These are phyloP conservation scores for Diplodia corticola DNA, from an alignment of 2,329 filamentous ascomycete genomes.

Conservation along the genomic window DNA sequence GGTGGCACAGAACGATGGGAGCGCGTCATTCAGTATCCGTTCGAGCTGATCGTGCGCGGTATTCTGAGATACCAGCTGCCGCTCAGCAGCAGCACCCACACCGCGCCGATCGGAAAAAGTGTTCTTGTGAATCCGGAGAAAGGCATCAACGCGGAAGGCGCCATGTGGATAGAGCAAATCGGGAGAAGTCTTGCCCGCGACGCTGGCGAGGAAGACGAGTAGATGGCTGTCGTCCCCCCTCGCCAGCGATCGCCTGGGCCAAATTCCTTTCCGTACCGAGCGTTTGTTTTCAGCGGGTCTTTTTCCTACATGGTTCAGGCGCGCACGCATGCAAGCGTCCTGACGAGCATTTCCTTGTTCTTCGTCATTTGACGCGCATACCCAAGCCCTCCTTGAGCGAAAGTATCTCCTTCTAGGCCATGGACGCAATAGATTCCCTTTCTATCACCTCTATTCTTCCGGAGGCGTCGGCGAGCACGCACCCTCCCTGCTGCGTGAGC, in stretches of 20 bases:
- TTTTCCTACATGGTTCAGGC: neutral
- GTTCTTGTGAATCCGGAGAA: slow-evolving; percentile 28
- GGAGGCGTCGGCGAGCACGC: neutral
- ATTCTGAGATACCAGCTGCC: slow-evolving; percentile 79
- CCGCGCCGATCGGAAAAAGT: slow-evolving; percentile 50
- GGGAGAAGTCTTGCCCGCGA: neutral
- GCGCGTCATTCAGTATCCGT: slow-evolving; percentile 83
- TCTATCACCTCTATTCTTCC: neutral
- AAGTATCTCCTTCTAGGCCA: neutral
- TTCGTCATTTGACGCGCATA: slow-evolving; percentile 16
- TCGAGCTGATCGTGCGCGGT: slow-evolving; percentile 88
- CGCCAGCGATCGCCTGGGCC: neutral
- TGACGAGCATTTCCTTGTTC: neutral
- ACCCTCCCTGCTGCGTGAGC: neutral
- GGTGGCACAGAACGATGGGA: slow-evolving; percentile 88
- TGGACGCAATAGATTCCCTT: slow-evolving; percentile 4
- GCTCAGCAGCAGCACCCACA: slow-evolving; percentile 56
- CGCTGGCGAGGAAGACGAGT: neutral
- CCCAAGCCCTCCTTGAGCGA: slow-evolving; percentile 17
- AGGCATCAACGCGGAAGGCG: slow-evolving; percentile 13
- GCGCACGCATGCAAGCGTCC: slow-evolving; percentile 4
- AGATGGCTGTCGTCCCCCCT: neutral
- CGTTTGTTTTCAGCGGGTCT: neutral
- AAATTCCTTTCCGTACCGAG: neutral
- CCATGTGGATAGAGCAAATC: slow-evolving; percentile 21